Base-by-base conservation (phyloP, 1,284 basidiomycete genomes). In the Rhodotorula sp. region DNA sequence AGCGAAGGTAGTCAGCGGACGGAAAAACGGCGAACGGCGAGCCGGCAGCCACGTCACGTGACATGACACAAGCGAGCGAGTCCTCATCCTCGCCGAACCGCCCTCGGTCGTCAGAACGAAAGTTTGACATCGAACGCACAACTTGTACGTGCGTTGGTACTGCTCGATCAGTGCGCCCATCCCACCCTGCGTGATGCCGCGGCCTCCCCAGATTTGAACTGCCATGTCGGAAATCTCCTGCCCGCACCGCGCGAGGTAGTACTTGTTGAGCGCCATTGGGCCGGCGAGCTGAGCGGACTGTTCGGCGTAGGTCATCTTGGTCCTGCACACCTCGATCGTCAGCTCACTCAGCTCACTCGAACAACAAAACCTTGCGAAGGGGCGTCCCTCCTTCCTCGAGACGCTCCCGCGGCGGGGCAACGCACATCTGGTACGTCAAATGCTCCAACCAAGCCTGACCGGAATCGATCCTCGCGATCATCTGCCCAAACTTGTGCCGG, bases 171-270 rank as follows among this genome's bases (percentile, higher is more conserved):
- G 54, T 48, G 47, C 52, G 59, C 71, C 54, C 47, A 72, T 63
- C 4, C 89, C 88, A 24, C 85, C 85, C 79, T 84, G 84, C 7
- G 90, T 91, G 68, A 91, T 86, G 53, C 88, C 90, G 77, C 77
- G 64, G 1, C 79, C 71, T 59, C 81, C 81, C 53, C 80, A 82
- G 66, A 81, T 67, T 44, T 67, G 61, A 4, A 67, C 61, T 8
- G 51, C 65, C 24, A 74, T 66, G 48, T 75, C 73, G 37, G 66
- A 64, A 44, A 74, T 69, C 48, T 75, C 70, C n/a, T 64, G 60
- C 4, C 62, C 66, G 20, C 53, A 59, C 8, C 65, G 63, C 13
- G 73, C 69, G 13, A 73, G 65, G 57, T 69, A 72, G 28, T 57
- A 56, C 62, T 73, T 73, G 55, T 68, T 56, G 22, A 71, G 51